These are phyloP conservation scores for Carex arenaria DNA, from an alignment of 202 grass and related monocot genomes.

Conservation along the genomic window DNA sequence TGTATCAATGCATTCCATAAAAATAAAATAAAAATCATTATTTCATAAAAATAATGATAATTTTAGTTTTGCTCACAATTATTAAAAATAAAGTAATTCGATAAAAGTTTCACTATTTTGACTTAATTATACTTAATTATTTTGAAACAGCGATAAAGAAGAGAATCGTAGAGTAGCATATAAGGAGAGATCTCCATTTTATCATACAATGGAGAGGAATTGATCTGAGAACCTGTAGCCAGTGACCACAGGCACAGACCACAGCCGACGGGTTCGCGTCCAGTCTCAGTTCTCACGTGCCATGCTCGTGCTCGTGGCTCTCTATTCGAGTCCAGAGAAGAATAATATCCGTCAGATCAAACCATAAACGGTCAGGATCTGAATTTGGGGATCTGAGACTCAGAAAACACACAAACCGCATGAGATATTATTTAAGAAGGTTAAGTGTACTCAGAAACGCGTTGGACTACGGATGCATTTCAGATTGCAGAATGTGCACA, in stretches of 20 bases:
- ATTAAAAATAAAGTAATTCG: no score
- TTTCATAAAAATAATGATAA: no score
- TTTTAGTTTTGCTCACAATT: no score
- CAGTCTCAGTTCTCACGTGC: not conserved
- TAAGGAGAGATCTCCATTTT: no score
- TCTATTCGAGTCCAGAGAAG: not conserved
- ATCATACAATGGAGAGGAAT: not conserved
- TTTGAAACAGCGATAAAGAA: not conserved
- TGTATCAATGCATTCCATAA: no score
- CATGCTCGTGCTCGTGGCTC: not conserved
- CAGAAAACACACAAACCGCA: not conserved
- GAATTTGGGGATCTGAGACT: not conserved
- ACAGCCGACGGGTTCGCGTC: slow-evolving; percentile 10
- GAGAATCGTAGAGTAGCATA: no score
- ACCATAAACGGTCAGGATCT: not conserved
- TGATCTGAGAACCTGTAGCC: not conserved
- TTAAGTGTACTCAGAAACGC: not conserved
- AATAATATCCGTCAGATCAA: not conserved
- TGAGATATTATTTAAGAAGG: slow-evolving; percentile 13
- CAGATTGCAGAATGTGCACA: slow-evolving; percentile 18
- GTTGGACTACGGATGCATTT: not conserved
- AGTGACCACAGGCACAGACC: not conserved
- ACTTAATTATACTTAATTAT: not conserved
- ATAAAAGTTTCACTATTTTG: not conserved
- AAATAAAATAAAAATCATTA: no score